Percentiles rank a stretch among this genome's conserved stretches.
Evolutionary conservation across 1,284 basidiomycete species (phyloP).

Genomic region (Irpex sp.): DNA sequence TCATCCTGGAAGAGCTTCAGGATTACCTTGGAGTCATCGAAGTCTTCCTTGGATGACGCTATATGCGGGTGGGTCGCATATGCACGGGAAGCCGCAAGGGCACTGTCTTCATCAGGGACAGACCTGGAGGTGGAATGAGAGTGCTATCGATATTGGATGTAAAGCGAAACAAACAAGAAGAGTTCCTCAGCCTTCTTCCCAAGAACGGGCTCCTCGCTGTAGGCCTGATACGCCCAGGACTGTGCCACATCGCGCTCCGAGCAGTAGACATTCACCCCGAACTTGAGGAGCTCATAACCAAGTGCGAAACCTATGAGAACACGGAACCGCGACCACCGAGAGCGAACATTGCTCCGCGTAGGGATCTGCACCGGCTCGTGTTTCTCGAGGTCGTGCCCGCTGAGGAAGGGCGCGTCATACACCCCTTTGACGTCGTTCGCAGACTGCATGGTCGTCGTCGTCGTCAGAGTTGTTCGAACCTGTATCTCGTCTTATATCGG

Average conservation of each 20-base stretch:
- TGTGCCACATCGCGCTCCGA: not conserved
- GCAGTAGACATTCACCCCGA: not conserved
- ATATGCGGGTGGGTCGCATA: conserved; percentile 71
- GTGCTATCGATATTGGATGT: not conserved
- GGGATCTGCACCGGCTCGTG: not conserved
- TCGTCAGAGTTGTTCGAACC: not conserved
- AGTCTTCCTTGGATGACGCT: conserved; percentile 64
- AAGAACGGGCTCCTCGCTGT: not conserved
- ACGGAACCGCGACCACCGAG: not conserved
- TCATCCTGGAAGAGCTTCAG: conserved; percentile 61
- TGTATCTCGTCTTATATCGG: not conserved
- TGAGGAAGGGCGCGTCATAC: not conserved
- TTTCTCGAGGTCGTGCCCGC: not conserved
- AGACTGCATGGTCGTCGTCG: not conserved
- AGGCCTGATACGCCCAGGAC: not conserved
- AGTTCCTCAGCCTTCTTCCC: conserved; percentile 18
- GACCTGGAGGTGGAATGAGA: conserved; percentile 34
- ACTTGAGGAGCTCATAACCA: not conserved
- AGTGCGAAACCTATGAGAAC: not conserved
- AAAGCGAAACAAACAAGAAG: conserved; percentile 23
- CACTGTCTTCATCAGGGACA: conserved; percentile 52
- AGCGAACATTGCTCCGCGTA: not conserved
- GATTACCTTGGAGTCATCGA: conserved; percentile 60
- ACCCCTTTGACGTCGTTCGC: not conserved
- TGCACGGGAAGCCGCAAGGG: conserved; percentile 49